These are phyloP conservation scores for Ustilago curta DNA, from an alignment of 1,284 basidiomycete species.

Conservation along the genomic window DNA sequence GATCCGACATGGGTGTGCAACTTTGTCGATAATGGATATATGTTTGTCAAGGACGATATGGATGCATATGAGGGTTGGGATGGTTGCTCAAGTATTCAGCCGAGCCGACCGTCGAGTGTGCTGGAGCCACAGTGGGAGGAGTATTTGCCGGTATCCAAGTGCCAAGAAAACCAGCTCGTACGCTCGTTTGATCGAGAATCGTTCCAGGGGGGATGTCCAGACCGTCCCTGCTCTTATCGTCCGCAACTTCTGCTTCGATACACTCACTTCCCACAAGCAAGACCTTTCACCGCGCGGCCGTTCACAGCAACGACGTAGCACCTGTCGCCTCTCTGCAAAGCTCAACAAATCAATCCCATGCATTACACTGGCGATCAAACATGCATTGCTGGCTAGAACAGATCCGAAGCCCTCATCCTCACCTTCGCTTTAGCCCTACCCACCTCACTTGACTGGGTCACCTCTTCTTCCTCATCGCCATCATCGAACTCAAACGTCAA, in stretches of 20 bases:
- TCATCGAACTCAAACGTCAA: slow-evolving; percentile 45
- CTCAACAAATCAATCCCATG: neutral
- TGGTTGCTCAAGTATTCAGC: neutral
- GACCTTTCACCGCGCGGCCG: too few relatives aligned
- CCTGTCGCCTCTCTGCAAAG: neutral
- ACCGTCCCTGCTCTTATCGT: too few relatives aligned
- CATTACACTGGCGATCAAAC: too few relatives aligned
- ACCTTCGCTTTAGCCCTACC: slow-evolving; percentile 10
- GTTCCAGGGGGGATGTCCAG: too few relatives aligned
- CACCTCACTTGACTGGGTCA: neutral
- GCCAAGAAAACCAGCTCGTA: too few relatives aligned
- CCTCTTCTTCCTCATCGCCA: neutral
- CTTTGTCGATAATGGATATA: neutral
- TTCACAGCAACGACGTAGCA: too few relatives aligned
- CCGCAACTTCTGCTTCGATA: neutral
- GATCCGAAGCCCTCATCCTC: slow-evolving; percentile 27
- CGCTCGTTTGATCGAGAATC: too few relatives aligned
- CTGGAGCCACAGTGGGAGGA: too few relatives aligned
- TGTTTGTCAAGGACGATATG: neutral
- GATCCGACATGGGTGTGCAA: neutral
- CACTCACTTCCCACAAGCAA: neutral
- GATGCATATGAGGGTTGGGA: neutral
- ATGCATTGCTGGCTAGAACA: slow-evolving; percentile 17
- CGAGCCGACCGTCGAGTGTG: neutral
- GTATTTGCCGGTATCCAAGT: too few relatives aligned